Evolutionary conservation across 164 flowering plant species (phyloP).

Genomic region (Liquidambar formosana): DNA sequence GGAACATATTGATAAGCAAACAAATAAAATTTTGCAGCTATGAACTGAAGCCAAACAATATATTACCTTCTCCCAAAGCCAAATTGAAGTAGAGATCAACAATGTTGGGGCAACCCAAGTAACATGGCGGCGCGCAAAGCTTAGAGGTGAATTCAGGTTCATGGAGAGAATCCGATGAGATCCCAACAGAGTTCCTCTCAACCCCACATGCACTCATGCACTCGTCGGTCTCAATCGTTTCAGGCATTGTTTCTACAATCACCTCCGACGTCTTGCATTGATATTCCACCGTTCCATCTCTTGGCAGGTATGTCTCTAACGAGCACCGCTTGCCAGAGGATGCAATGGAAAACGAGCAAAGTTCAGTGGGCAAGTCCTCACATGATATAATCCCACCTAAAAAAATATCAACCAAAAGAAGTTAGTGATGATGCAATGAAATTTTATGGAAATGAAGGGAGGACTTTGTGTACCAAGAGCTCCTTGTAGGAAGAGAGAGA

Average conservation of each 20-base stretch:
- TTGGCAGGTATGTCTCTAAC: constrained; percentile 24
- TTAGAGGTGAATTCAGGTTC: constrained; percentile 26
- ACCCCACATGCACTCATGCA: constrained; percentile 38
- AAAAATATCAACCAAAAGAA: not conserved
- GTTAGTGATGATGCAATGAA: no score
- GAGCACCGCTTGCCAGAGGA: constrained; percentile 34
- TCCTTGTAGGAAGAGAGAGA: constrained; percentile 16
- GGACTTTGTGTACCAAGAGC: constrained; percentile 35
- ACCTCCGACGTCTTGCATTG: constrained; percentile 44
- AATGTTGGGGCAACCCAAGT: constrained; percentile 35
- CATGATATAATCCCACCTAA: constrained; percentile 30
- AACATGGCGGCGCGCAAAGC: constrained; percentile 35
- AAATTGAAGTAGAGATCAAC: constrained; percentile 39
- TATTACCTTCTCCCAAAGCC: constrained; percentile 36
- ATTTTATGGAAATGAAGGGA: no score
- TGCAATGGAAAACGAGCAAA: constrained; percentile 32
- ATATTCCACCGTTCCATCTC: constrained; percentile 4
- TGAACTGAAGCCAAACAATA: no score
- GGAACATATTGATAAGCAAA: no score
- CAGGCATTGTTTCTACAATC: constrained; percentile 9
- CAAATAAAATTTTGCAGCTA: no score
- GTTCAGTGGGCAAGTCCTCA: constrained; percentile 23
- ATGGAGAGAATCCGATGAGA: constrained; percentile 38
- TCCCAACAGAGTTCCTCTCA: constrained; percentile 32
- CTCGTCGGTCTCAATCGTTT: constrained; percentile 30